Conservation (phyloP, 371 early-diverging fungal species). For the Saksenaea vasiformis region DNA sequence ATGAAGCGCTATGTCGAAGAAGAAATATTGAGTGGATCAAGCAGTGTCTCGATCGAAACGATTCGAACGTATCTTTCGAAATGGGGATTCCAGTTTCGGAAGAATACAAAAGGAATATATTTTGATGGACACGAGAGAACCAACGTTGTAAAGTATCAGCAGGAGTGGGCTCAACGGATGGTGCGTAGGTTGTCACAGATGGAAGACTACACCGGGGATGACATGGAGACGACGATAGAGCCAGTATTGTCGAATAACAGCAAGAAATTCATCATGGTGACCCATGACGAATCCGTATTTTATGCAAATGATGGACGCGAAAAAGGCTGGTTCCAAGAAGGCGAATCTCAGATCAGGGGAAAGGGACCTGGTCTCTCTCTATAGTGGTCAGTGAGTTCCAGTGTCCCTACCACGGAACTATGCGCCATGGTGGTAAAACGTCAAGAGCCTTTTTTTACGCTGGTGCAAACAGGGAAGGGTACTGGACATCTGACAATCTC, state of each 20-base stretch:
- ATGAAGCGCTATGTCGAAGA: not conserved
- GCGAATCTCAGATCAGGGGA: too few species aligned
- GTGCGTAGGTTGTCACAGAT: not conserved
- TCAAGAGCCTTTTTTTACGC: slow-evolving; percentile 8
- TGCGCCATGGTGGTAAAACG: slow-evolving; percentile 6
- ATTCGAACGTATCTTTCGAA: slow-evolving; percentile 5
- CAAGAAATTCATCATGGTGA: slow-evolving; percentile 7
- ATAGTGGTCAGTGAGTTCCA: too few species aligned
- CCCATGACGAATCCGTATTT: slow-evolving; percentile 16
- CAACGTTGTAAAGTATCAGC: slow-evolving; percentile 11
- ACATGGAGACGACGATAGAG: too few species aligned
- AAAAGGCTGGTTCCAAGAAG: slow-evolving; percentile 7
- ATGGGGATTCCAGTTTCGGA: slow-evolving; percentile 16
- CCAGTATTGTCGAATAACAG: not conserved
- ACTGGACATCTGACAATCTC: slow-evolving; percentile 11
- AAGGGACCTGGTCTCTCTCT: too few species aligned
- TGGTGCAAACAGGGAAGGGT: slow-evolving; percentile 5
- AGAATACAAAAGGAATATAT: too few species aligned
- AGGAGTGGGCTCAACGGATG: slow-evolving; percentile 11
- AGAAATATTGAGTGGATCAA: not conserved
- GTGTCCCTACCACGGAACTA: too few species aligned
- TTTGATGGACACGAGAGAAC: too few species aligned
- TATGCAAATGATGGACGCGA: slow-evolving; percentile 14
- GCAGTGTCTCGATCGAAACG: not conserved
- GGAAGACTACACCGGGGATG: too few species aligned